Base-by-base conservation (phyloP, 768 basidiomycete genomes). In the Leccinum arenicola region DNA sequence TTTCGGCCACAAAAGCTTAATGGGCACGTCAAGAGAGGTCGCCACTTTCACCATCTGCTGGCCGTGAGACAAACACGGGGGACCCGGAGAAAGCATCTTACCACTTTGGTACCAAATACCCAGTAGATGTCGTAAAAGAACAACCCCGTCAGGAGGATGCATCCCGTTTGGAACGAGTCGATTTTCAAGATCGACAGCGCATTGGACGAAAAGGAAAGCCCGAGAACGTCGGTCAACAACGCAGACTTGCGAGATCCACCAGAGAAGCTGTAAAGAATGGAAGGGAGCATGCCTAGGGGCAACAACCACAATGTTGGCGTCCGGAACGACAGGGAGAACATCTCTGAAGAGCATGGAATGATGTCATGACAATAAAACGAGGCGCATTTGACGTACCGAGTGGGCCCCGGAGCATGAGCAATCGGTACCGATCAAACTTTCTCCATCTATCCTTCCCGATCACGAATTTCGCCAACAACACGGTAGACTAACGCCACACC, bases 101-200 rank as follows among this genome's bases (percentile, higher is more conserved):
- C 91, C 74, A 93, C 91, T 67, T 86, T 82, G 0, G 89, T 90
- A 19, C 90, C 91, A 70, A 95, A 95, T 3, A 95, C 93, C 92
- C 92, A 97, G 83, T 88, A 96, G 43, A 97, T 84, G 70, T 98
- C 96, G 70, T 98, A 98, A 45, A 97, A 50, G 75, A 98, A 93
- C 23, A 99, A 77, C 5, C 92, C 94, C 3, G 82, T 81, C 6
- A 99, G 78, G 3, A 98, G 80, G 60, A 93, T 84, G 43, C 81
- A 81, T 7, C 94, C 96, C 15, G 96, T 97, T 66, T 80, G 74
- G 80, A 98, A 96, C 9, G 91, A 91, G 73, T 98, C 96, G 33
- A 98, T 73, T 71, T 87, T 89, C 64, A 98, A 78, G 60, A 95
- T 71, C 38, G 85, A 80, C 54, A 98, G 76, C 4, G 92, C 88